Percentiles rank a stretch among this genome's conserved stretches.
Conservation (phyloP, 257 asterid species). For the Jaltomata sinuosa region DNA sequence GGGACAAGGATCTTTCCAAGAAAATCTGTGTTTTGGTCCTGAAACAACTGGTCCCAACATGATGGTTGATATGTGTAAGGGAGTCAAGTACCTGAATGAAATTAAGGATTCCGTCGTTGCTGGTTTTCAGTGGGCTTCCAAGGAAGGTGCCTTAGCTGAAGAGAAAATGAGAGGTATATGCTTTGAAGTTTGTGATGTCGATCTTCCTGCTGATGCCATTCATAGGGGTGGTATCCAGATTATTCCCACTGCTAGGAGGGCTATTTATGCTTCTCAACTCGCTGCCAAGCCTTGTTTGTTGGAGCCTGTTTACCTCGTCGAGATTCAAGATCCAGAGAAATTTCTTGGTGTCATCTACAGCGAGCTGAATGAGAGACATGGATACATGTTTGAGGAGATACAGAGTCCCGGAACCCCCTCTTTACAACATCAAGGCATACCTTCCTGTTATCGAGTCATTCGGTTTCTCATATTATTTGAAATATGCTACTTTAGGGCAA, state of each 20-base stretch:
- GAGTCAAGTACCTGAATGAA: slow-evolving; percentile 32
- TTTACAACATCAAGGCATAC: slow-evolving; percentile 36
- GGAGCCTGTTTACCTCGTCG: slow-evolving; percentile 30
- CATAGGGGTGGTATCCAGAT: slow-evolving; percentile 38
- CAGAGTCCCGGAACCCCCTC: slow-evolving; percentile 32
- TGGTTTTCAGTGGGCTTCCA: slow-evolving; percentile 42
- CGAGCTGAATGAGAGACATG: slow-evolving; percentile 33
- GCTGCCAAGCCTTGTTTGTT: slow-evolving; percentile 32
- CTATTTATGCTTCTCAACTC: slow-evolving; percentile 30
- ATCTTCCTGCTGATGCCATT: slow-evolving; percentile 33
- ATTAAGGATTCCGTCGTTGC: slow-evolving; percentile 42
- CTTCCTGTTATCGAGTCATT: slow-evolving; percentile 29
- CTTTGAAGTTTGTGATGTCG: slow-evolving; percentile 36
- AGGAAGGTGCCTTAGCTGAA: slow-evolving; percentile 32
- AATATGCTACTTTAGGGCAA: slow-evolving; percentile 33
- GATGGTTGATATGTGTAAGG: slow-evolving; percentile 40
- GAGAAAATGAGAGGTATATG: slow-evolving; percentile 37
- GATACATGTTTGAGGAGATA: slow-evolving; percentile 31
- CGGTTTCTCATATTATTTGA: slow-evolving; percentile 25
- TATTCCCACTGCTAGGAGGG: slow-evolving; percentile 37
- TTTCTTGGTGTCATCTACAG: slow-evolving; percentile 31
- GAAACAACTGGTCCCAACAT: slow-evolving; percentile 37
- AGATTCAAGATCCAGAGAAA: slow-evolving; percentile 31
- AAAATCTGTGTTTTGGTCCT: slow-evolving; percentile 38
- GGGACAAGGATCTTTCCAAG: slow-evolving; percentile 42